Evolutionary conservation across 345 rosid genomes (phyloP).

Genomic region (Arabidopsis thaliana): DNA sequence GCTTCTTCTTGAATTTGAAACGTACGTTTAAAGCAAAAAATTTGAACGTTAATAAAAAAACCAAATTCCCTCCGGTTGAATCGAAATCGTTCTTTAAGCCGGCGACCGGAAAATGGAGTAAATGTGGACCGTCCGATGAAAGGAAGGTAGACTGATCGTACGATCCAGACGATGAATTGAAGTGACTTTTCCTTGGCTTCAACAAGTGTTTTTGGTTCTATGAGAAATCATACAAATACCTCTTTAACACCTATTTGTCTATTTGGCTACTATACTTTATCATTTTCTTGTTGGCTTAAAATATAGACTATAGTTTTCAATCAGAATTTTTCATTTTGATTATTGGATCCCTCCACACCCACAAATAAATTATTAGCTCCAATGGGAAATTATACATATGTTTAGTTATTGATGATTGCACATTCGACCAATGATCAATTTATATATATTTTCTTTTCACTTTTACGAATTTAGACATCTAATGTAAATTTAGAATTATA

Average conservation of each 20-base stretch:
- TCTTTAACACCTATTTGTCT: slow-evolving; percentile 18
- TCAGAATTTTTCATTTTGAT: neutral
- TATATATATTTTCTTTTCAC: neutral
- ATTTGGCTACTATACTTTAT: slow-evolving; percentile 15
- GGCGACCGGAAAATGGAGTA: slow-evolving; percentile 26
- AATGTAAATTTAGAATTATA: neutral
- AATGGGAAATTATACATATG: neutral
- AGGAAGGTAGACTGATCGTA: neutral
- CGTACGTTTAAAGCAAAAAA: slow-evolving; percentile 25
- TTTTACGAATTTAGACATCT: slow-evolving; percentile 2
- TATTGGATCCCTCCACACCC: slow-evolving; percentile 21
- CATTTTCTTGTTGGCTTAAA: slow-evolving; percentile 19
- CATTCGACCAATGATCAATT: neutral
- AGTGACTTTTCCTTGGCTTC: slow-evolving; percentile 38
- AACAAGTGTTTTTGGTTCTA: slow-evolving; percentile 32
- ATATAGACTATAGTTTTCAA: slow-evolving; percentile 3
- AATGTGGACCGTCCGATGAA: slow-evolving; percentile 33
- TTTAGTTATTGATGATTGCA: neutral
- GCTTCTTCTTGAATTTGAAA: slow-evolving; percentile 57
- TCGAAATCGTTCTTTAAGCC: slow-evolving; percentile 20
- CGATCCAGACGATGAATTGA: slow-evolving; percentile 31
- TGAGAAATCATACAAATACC: slow-evolving; percentile 1
- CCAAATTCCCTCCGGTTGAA: slow-evolving; percentile 29
- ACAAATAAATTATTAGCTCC: neutral
- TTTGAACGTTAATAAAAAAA: slow-evolving; percentile 22